Percentiles rank a stretch among this genome's conserved stretches.
Evolutionary conservation across 2,329 filamentous ascomycete genomes (phyloP).

Genomic region (Xylariaceae sp.): DNA sequence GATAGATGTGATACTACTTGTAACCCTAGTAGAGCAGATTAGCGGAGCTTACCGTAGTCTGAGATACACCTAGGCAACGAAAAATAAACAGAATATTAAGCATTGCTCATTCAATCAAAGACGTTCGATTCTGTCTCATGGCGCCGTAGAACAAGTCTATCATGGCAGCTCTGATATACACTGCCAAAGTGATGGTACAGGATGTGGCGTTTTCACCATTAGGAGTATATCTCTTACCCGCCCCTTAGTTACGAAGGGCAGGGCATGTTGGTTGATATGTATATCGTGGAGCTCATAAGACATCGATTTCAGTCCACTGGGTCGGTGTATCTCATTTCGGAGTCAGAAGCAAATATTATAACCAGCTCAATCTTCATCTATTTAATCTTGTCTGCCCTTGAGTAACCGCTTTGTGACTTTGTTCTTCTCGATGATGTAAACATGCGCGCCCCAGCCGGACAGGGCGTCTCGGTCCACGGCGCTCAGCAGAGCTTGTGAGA

Average conservation of each 20-base stretch:
- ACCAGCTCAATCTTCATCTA: slow-evolving; percentile 2
- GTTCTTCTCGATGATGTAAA: slow-evolving; percentile 99
- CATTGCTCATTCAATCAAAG: slow-evolving; percentile 7
- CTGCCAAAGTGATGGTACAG: slow-evolving; percentile 21
- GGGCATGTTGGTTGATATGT: too few relatives aligned
- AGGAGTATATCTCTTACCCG: slow-evolving; percentile 12
- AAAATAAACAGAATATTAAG: slow-evolving; percentile 11
- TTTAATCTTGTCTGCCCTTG: slow-evolving; percentile 92
- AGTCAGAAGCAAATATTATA: neutral
- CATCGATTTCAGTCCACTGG: too few relatives aligned
- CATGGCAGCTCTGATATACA: slow-evolving; percentile 5
- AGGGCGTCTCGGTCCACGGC: slow-evolving; percentile 94
- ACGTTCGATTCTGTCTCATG: too few relatives aligned
- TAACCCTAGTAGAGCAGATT: slow-evolving; percentile 14
- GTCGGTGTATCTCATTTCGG: neutral
- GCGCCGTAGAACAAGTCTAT: too few relatives aligned
- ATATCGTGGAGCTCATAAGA: too few relatives aligned
- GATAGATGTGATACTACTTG: slow-evolving; percentile 30
- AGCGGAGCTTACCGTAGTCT: too few relatives aligned
- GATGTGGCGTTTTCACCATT: slow-evolving; percentile 15
- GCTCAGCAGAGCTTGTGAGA: slow-evolving; percentile 92
- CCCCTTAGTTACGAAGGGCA: slow-evolving; percentile 8
- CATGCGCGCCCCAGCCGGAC: slow-evolving; percentile 96
- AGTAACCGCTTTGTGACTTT: slow-evolving; percentile 99
- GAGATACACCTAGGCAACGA: too few relatives aligned